Conservation (phyloP, 2,329 filamentous ascomycete species). For the Cercospora nicotianae region DNA sequence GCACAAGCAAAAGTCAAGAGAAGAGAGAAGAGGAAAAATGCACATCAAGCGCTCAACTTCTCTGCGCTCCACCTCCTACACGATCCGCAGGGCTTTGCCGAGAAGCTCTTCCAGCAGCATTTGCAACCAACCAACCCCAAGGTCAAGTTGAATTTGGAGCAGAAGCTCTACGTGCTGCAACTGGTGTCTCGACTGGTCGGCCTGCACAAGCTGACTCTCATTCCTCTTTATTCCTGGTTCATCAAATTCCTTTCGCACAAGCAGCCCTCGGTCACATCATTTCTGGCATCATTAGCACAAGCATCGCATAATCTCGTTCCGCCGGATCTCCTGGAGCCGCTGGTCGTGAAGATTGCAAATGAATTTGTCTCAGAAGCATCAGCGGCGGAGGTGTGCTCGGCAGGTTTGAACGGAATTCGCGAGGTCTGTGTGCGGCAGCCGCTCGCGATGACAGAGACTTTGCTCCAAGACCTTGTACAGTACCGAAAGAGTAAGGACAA, state of each 20-base stretch:
- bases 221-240: constrained; percentile 94
- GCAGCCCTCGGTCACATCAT: constrained; percentile 87
- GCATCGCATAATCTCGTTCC: constrained; percentile 88
- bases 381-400: constrained; percentile 84
- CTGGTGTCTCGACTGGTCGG: constrained; percentile 88
- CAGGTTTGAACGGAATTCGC: constrained; percentile 89
- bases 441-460: constrained; percentile 90
- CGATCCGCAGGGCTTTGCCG: constrained; percentile 91
- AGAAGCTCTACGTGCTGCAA: constrained; percentile 85
- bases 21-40: constrained; percentile 82
- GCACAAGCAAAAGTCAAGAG: constrained; percentile 80
- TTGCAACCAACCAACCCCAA: constrained; percentile 72
- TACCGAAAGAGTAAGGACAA: constrained; percentile 98
- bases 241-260: constrained; percentile 83
- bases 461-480: constrained; percentile 93
- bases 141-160: constrained; percentile 80
- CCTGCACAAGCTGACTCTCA: constrained; percentile 85
- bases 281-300: constrained; percentile 89
- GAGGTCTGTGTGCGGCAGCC: constrained; percentile 92
- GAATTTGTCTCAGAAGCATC: constrained; percentile 97
- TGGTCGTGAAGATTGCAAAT: constrained; percentile 94
- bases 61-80: constrained; percentile 91
- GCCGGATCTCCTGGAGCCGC: constrained; percentile 84
- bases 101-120: constrained; percentile 86
- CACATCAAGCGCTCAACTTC: constrained; percentile 89